These are phyloP conservation scores for Melastoma candidum DNA, from an alignment of 441 rosid genomes.

Conservation along the genomic window DNA sequence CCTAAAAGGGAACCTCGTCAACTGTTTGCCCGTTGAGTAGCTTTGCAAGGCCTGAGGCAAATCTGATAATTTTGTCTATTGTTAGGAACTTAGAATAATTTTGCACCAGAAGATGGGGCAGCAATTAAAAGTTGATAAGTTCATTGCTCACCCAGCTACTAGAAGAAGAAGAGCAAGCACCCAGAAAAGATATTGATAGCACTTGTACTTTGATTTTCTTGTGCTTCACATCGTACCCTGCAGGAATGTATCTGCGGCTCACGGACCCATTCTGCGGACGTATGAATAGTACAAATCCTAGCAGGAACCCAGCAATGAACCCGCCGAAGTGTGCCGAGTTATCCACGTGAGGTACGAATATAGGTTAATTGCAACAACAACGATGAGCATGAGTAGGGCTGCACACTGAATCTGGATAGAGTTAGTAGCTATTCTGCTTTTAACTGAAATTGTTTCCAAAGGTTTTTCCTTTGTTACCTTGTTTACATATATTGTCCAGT, in stretches of 20 bases:
- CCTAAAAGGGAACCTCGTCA: neutral
- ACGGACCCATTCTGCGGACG: conserved; percentile 85
- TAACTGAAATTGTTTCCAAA: neutral
- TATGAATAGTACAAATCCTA: conserved; percentile 64
- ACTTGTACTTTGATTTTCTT: conserved; percentile 45
- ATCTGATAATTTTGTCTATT: conserved; percentile 23
- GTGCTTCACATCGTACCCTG: conserved; percentile 50
- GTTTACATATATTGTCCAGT: conserved; percentile 74
- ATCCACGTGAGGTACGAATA: conserved; percentile 53
- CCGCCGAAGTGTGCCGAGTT: conserved; percentile 87
- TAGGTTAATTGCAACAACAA: conserved; percentile 54
- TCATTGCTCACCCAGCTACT: conserved; percentile 39
- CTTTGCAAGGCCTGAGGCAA: conserved; percentile 23
- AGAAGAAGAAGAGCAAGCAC: conserved; percentile 31
- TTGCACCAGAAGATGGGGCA: too few species aligned
- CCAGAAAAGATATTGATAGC: conserved; percentile 47
- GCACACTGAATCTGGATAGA: conserved; percentile 39
- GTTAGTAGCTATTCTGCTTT: conserved; percentile 1
- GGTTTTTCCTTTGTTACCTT: conserved; percentile 34
- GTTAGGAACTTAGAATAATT: too few species aligned
- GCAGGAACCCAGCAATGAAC: conserved; percentile 60
- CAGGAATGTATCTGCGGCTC: conserved; percentile 45
- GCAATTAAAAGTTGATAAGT: too few species aligned
- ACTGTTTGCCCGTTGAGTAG: conserved; percentile 15
- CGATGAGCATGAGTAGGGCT: conserved; percentile 37